A percentile compares a stretch with the other conserved stretches of the same genome.
Conservation (phyloP, 106 monocot genomes). For the Ottelia alismoides region DNA sequence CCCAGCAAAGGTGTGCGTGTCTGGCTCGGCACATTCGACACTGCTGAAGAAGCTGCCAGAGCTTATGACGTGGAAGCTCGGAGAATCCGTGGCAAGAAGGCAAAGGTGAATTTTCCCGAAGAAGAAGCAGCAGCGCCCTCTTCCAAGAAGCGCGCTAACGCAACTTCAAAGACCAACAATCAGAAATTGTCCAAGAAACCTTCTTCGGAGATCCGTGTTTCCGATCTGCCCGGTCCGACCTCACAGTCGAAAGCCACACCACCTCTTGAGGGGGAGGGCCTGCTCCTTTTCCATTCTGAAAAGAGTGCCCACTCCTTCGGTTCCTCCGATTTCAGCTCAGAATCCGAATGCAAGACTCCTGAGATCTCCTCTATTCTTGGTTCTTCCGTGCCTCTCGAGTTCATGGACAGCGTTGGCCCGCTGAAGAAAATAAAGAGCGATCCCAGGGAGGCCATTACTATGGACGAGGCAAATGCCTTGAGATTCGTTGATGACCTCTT, state of each 20-base stretch:
- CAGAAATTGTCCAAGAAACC: conserved; percentile 11
- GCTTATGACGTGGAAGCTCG: conserved; percentile 76
- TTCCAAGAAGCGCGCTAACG: conserved; percentile 4
- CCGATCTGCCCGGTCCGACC: too few relatives aligned
- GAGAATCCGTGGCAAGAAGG: conserved; percentile 68
- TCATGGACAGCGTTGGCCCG: too few relatives aligned
- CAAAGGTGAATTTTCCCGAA: conserved; percentile 74
- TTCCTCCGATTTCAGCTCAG: conserved; percentile 16
- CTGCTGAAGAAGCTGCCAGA: conserved; percentile 78
- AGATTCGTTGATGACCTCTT: conserved; percentile 34
- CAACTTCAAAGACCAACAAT: conserved; percentile 6
- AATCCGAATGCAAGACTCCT: conserved; percentile 15
- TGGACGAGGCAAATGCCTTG: conserved; percentile 9
- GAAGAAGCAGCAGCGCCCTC: conserved; percentile 6
- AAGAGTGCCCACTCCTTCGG: conserved; percentile 28
- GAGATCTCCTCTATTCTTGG: conserved; percentile 28
- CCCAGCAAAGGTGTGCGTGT: conserved; percentile 77
- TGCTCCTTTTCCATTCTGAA: conserved; percentile 20
- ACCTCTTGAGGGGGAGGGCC: conserved; percentile 2
- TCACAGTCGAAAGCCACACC: too few relatives aligned
- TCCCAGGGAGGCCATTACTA: conserved; percentile 13
- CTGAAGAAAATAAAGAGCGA: conserved; percentile 39
- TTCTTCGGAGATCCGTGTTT: background rate
- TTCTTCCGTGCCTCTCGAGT: conserved; percentile 13
- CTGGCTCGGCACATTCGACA: conserved; percentile 84